Evolutionary conservation across 1,284 basidiomycete genomes (phyloP).

Genomic region (Ceratobasidium sp.): DNA sequence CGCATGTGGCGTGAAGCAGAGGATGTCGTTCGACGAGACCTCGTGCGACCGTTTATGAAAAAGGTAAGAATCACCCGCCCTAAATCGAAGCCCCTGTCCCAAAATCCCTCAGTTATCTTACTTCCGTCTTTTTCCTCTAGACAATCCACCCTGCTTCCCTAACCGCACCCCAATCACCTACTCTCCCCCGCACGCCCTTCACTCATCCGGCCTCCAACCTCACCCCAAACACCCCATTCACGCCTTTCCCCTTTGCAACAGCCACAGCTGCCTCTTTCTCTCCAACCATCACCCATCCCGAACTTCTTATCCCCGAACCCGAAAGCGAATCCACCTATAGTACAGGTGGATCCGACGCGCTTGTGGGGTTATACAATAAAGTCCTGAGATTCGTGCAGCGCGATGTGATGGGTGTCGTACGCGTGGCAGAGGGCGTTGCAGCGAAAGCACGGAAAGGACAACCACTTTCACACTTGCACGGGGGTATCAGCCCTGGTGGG

Average conservation of each 20-base stretch:
- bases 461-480: neutral
- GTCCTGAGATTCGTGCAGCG: conserved; percentile 83
- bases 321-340: conserved; percentile 5
- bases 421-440: conserved; percentile 74
- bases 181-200: conserved; percentile 80
- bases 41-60: conserved; percentile 81
- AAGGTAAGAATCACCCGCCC: conserved; percentile 67
- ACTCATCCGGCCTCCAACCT: conserved; percentile 55
- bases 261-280: conserved; percentile 44
- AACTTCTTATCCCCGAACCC: conserved; percentile 41
- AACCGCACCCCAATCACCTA: conserved; percentile 75
- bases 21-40: conserved; percentile 78
- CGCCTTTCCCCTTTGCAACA: conserved; percentile 73
- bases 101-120: conserved; percentile 28
- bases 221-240: conserved; percentile 62
- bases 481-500: conserved; percentile 7
- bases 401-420: conserved; percentile 71
- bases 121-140: conserved; percentile 58
- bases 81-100: conserved; percentile 3
- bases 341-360: conserved; percentile 71
- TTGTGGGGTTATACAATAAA: conserved; percentile 83
- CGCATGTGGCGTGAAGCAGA: conserved; percentile 88
- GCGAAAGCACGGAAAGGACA: conserved; percentile 57
- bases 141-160: conserved; percentile 80
- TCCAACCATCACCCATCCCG: conserved; percentile 23